Conservation (phyloP, 2,329 filamentous ascomycete species). For the Cucurbitaria berberidis region DNA sequence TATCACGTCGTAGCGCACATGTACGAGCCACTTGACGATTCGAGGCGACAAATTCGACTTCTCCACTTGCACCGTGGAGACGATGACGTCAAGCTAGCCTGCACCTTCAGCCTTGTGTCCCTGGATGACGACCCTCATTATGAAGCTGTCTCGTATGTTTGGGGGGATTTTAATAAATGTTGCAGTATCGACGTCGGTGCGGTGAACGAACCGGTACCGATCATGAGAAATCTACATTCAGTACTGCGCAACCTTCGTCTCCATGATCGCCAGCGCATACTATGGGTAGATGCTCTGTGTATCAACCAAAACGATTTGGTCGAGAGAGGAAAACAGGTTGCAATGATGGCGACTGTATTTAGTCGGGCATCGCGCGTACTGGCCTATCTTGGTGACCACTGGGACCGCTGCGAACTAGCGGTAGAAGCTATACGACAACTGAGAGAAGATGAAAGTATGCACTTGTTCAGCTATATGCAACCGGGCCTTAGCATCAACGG, state of each 20-base stretch:
- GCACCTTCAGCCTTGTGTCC: slow-evolving; percentile 1
- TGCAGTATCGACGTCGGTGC: neutral
- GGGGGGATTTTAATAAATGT: neutral
- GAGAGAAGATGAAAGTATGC: neutral
- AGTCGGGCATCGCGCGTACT: neutral
- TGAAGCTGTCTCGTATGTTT: slow-evolving; percentile 9
- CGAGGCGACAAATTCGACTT: slow-evolving; percentile 4
- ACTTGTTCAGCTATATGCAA: neutral
- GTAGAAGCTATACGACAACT: neutral
- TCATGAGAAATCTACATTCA: slow-evolving; percentile 2
- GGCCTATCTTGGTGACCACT: neutral
- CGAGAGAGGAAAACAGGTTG: slow-evolving; percentile 11
- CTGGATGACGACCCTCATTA: slow-evolving; percentile 4
- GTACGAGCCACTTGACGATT: slow-evolving; percentile 1
- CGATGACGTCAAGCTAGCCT: neutral
- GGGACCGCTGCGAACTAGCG: neutral
- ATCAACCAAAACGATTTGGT: slow-evolving; percentile 18
- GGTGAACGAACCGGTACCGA: neutral
- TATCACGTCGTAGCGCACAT: neutral
- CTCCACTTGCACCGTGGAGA: slow-evolving; percentile 1
- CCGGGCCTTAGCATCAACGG: neutral
- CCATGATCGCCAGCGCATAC: neutral
- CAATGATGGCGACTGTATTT: slow-evolving; percentile 18
- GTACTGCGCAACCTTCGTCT: neutral
- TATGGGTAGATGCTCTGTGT: slow-evolving; percentile 17